phyloP scores from a whole-genome alignment of 176 grass and related monocot genomes.

The Carex pumila region DNA sequence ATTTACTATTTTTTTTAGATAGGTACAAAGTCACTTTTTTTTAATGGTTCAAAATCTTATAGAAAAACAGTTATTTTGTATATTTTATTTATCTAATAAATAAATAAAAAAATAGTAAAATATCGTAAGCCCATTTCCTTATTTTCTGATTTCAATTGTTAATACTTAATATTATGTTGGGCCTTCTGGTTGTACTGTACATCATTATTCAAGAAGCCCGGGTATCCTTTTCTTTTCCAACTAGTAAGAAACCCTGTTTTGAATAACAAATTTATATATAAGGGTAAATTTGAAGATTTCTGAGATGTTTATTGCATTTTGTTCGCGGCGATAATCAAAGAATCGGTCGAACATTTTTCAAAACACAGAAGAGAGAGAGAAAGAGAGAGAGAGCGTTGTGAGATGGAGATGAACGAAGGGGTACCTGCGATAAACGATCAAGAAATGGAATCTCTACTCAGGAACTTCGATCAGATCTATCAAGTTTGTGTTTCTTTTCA shows the following conservation, averaged over 20 bases:
- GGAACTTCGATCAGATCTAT: conserved; percentile 57
- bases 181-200: neutral
- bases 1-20: no score
- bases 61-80: no score
- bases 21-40: no score
- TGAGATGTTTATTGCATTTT: neutral
- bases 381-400: neutral
- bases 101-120: no score
- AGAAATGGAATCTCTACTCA: conserved; percentile 44
- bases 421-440: conserved; percentile 28
- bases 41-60: no score
- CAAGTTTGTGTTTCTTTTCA: conserved; percentile 28
- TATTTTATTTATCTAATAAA: no score
- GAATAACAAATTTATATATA: neutral
- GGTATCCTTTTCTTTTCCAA: neutral
- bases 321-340: neutral
- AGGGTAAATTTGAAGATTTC: neutral
- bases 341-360: neutral
- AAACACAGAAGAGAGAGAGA: neutral
- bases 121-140: neutral
- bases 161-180: neutral
- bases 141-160: neutral
- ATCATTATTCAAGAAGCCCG: neutral
- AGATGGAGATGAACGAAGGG: conserved; percentile 1
- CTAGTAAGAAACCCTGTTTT: neutral